These are phyloP conservation scores for Hypomyces rosellus DNA, from an alignment of 2,329 filamentous ascomycete species.

Conservation along the genomic window DNA sequence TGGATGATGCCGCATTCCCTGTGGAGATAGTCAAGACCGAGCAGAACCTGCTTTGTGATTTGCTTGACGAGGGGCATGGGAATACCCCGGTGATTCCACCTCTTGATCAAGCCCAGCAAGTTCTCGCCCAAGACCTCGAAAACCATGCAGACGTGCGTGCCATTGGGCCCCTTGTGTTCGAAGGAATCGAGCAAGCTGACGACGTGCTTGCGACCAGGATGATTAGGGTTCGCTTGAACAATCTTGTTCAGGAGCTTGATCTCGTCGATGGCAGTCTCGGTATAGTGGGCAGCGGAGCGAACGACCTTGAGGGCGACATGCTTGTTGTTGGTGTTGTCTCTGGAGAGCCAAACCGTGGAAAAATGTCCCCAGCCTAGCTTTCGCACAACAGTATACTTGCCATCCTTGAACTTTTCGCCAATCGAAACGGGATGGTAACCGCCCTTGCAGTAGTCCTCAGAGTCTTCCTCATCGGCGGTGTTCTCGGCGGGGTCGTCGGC, in stretches of 20 bases:
- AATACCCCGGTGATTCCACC: conserved; percentile 96
- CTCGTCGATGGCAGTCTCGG: conserved; percentile 96
- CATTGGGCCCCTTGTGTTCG: conserved; percentile 94
- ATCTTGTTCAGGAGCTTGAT: conserved; percentile 98
- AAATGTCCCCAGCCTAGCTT: conserved; percentile 99
- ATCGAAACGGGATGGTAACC: conserved; percentile 94
- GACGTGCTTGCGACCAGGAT: conserved; percentile 90
- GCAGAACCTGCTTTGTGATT: conserved; percentile 94
- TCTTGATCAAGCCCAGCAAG: conserved; percentile 88
- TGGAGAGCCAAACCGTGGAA: conserved; percentile 84
- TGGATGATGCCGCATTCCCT: conserved; percentile 98
- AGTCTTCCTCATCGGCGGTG: conserved; percentile 96
- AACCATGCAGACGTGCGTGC: conserved; percentile 97
- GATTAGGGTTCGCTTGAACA: conserved; percentile 87
- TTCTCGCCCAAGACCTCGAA: conserved; percentile 98
- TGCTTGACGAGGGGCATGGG: conserved; percentile 96
- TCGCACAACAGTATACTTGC: conserved; percentile 90
- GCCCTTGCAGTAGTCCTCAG: conserved; percentile 98
- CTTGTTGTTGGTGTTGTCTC: conserved; percentile 82
- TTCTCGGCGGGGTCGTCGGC: conserved; percentile 82
- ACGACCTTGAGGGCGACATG: conserved; percentile 98
- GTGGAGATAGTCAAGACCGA: conserved; percentile 93
- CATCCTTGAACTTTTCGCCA: conserved; percentile 96
- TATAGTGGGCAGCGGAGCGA: conserved; percentile 95
- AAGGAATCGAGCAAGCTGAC: conserved; percentile 96